phyloP scores from a whole-genome alignment of 1,139 yeast genomes.

The Yarrowia galli region DNA sequence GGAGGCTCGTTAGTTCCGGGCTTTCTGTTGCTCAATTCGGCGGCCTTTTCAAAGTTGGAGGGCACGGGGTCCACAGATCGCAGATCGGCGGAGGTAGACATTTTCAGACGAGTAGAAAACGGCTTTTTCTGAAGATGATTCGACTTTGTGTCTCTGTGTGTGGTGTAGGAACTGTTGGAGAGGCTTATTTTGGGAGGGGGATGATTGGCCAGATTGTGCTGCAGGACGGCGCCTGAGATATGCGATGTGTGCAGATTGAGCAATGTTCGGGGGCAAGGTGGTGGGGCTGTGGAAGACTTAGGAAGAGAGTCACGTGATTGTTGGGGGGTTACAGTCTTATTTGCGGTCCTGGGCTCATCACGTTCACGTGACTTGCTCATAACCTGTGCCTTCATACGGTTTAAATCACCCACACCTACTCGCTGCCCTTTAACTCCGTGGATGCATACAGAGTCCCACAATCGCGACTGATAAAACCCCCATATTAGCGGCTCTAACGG shows the following conservation, averaged over 20 bases:
- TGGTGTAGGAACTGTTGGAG: neutral
- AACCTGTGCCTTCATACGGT: neutral
- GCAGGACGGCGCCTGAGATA: neutral
- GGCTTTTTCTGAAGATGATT: neutral
- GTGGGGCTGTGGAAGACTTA: too few species aligned
- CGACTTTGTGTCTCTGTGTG: neutral
- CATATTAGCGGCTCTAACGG: neutral
- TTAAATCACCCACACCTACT: too few species aligned
- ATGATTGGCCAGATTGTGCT: conserved; percentile 14
- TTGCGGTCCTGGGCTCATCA: too few species aligned
- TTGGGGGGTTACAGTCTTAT: too few species aligned
- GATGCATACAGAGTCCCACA: neutral
- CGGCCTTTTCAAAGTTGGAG: neutral
- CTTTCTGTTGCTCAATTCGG: conserved; percentile 14
- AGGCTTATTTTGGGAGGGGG: conserved; percentile 3
- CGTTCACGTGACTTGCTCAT: neutral
- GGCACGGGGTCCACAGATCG: conserved; percentile 31
- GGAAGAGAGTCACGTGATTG: too few species aligned
- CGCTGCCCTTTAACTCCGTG: conserved; percentile 5
- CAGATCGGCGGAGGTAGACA: conserved; percentile 23
- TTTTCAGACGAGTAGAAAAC: neutral
- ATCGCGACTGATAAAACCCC: neutral
- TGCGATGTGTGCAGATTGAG: neutral
- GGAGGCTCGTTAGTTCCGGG: neutral
- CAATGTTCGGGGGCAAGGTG: neutral